Base-by-base conservation (phyloP, 2,329 filamentous ascomycete genomes). In the Colletotrichum limetticola region DNA sequence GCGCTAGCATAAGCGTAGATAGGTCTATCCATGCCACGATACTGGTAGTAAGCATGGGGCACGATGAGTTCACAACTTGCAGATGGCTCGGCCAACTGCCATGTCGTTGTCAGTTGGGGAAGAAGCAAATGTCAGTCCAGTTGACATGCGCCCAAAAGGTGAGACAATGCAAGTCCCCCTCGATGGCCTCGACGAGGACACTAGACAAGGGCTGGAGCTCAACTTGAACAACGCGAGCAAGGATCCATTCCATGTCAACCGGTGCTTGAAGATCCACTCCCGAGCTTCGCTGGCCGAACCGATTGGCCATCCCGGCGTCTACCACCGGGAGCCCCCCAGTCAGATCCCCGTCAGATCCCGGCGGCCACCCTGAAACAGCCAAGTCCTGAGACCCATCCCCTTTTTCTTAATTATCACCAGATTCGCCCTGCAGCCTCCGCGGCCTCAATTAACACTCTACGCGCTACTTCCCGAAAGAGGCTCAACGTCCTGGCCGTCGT, bases 321-420 rank as follows among this genome's bases (percentile, higher is more conserved):
- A 14, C 16, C 3, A 35, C 60, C 55, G 60, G 55, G 70, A 56
- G 22, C 1, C 56, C 66, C 65, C 46, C 28, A 56, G 68, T 64
- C 63, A 53, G 66, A 26, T 28, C 70, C 55, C 55, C 55, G 60
- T 52, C 56, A 52, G 70, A 65, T 65, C 70, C 71, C 71, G 66
- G 66, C 35, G 60, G 46, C 49, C 71, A 73, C 61, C 71, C 71
- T 73, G 71, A 73, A 73, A 73, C 71, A 53, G 66, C 71, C 56
- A 70, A 70, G 56, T 73, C 71, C 66, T 70, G 66, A 55, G 46
- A 71, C 66, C 60, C 71, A 53, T 68, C 52, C 71, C 66, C 68
- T 70, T 71, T 46, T 66, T 68, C 58, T 72, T 70, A 66, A 73
- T 70, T 70, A 70, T 69, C 59, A 12, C 55, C 55, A 64, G 30